These are phyloP conservation scores for Pueraria montana DNA, from an alignment of 306 rosid genomes.

Conservation along the genomic window DNA sequence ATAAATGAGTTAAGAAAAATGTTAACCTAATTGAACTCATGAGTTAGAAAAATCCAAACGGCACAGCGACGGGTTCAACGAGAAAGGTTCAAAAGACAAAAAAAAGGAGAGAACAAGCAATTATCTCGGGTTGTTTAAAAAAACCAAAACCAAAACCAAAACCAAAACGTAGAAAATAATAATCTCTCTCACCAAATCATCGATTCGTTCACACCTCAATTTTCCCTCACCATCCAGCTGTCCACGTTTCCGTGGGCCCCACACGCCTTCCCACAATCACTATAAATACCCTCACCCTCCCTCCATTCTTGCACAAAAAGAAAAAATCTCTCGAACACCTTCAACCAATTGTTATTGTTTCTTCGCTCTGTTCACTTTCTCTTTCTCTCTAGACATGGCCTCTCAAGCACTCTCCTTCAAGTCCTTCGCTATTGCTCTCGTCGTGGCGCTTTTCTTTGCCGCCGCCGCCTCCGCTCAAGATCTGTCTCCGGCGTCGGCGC, in stretches of 20 bases:
- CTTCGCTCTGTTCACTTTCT: too few species aligned
- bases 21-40: too few species aligned
- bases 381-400: neutral
- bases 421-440: conserved; percentile 11
- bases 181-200: neutral
- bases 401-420: neutral
- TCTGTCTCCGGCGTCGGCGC: conserved; percentile 33
- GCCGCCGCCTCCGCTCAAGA: conserved; percentile 56
- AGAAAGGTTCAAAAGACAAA: too few species aligned
- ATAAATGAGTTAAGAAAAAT: neutral
- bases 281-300: neutral
- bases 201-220: neutral
- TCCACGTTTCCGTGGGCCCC: conserved; percentile 38
- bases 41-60: neutral
- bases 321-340: neutral
- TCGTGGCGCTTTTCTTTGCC: conserved; percentile 39
- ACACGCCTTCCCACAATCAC: neutral
- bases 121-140: neutral
- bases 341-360: neutral
- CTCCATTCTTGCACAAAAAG: neutral
- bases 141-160: neutral
- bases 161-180: neutral
- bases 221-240: conserved; percentile 40
- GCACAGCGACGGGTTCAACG: neutral
- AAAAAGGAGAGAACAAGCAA: neutral